phyloP scores from a whole-genome alignment of 2,329 filamentous ascomycete genomes.

The Penicillium psychrosexuale region DNA sequence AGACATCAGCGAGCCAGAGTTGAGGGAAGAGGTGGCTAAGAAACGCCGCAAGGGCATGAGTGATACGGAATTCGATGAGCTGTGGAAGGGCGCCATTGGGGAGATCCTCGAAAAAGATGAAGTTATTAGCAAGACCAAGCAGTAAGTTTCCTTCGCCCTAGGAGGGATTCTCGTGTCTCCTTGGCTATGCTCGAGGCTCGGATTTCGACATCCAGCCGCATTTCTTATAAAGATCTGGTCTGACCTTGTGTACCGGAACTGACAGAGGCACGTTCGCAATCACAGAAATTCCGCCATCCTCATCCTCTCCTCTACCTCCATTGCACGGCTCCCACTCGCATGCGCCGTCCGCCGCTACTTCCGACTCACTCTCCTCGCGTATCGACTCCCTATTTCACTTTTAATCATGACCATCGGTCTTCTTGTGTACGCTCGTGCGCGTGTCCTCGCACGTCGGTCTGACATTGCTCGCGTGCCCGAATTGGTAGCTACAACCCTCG shows the following conservation, averaged over 20 bases:
- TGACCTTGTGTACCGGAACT: slow-evolving; percentile 63
- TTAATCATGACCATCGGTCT: slow-evolving; percentile 46
- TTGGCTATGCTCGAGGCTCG: slow-evolving; percentile 20
- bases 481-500: slow-evolving; percentile 79
- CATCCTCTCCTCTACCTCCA: slow-evolving; percentile 77
- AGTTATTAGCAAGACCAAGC: slow-evolving; percentile 54
- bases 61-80: slow-evolving; percentile 84
- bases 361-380: slow-evolving; percentile 49
- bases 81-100: slow-evolving; percentile 55
- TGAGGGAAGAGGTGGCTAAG: slow-evolving; percentile 72
- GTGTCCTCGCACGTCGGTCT: slow-evolving; percentile 61
- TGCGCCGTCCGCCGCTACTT: slow-evolving; percentile 47
- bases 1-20: slow-evolving; percentile 64
- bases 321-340: slow-evolving; percentile 83
- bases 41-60: slow-evolving; percentile 80
- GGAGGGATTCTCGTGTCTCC: slow-evolving; percentile 13
- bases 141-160: slow-evolving; percentile 50
- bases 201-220: slow-evolving; percentile 15
- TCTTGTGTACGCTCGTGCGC: slow-evolving; percentile 61
- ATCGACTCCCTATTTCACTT: slow-evolving; percentile 52
- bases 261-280: slow-evolving; percentile 74
- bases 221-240: slow-evolving; percentile 31
- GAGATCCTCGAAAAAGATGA: slow-evolving; percentile 58
- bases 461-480: slow-evolving; percentile 72
- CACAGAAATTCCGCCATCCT: slow-evolving; percentile 68